Base-by-base conservation (phyloP, 108 stramenopile species). In the Craspedostauros australis region DNA sequence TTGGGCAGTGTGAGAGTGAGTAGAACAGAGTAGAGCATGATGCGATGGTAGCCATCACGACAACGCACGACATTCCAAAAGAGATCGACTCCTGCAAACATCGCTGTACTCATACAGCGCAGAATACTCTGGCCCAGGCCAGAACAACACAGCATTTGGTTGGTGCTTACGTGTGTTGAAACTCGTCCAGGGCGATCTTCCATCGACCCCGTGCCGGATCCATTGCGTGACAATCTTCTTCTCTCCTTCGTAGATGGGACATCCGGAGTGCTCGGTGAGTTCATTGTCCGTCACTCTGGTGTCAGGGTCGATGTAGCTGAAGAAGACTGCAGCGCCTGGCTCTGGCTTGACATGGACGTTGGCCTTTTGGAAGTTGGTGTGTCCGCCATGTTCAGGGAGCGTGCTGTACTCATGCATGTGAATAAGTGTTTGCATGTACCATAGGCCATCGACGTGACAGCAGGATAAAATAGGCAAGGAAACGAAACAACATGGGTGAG, bases 191-290 rank as follows among this genome's bases (percentile, higher is more conserved):
- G 88, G 79, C 62, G 79, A 86, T 47, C 86, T 86, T 40, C 56
- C 59, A 44, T 81, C 79, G 20, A 98, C 96, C 43, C 95, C 95
- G 27, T 73, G 60, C 45, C 96, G 75, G 51, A 98, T 82, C 96
- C 96, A 98, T 68, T 96, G 87, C 2, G 96, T 98, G 7, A 95
- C 84, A 60, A 96, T 95, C 70, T 90, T 90, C 76, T 96, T 96
- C 62, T 86, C 83, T 7, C 96, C 96, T 54, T 84, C 79, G 43
- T 80, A 44, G 20, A 96, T 91, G 2, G 96, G 96, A 60, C 96
- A 96, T 40, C 96, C 96, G 32, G 75, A 75, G 55, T 96, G 93
- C 30, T 91, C 79, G 14, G 92, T 93, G 48, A 81, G 78, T 15
- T 60, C 68, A 51, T 51, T 70, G 54, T 88, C 88, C 80, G 72